phyloP scores from a whole-genome alignment of 2,329 filamentous ascomycete species.

The Lachnellula cervina region DNA sequence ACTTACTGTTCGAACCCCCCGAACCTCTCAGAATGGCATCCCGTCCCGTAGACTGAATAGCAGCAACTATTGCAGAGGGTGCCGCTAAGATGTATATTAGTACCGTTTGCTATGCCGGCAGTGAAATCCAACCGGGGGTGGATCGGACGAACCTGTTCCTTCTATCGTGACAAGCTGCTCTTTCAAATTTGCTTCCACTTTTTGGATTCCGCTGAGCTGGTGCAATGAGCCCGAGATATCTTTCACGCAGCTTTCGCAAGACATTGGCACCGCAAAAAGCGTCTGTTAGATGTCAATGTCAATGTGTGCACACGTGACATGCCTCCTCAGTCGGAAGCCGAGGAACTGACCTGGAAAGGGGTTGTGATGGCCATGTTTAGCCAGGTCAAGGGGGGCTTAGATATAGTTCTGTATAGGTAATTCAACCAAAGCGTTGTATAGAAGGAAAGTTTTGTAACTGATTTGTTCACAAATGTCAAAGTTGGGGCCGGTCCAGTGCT shows the following conservation, averaged over 20 bases:
- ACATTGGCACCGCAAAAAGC: conserved; percentile 90
- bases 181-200: conserved; percentile 75
- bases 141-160: conserved; percentile 61
- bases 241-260: conserved; percentile 83
- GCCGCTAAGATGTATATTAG: conserved; percentile 50
- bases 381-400: neutral
- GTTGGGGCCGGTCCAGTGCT: conserved; percentile 10
- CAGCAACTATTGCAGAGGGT: conserved; percentile 81
- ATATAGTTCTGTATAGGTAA: neutral
- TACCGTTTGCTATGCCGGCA: conserved; percentile 5
- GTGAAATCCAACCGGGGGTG: neutral
- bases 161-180: conserved; percentile 81
- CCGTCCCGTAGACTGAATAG: conserved; percentile 83
- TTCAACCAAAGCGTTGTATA: neutral
- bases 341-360: conserved; percentile 31
- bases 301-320: conserved; percentile 20
- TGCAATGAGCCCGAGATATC: conserved; percentile 76
- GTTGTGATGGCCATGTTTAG: conserved; percentile 30
- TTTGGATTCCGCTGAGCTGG: conserved; percentile 73
- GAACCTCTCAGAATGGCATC: conserved; percentile 93
- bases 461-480: conserved; percentile 1
- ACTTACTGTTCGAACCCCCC: conserved; percentile 76
- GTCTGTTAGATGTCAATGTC: conserved; percentile 51
- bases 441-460: neutral
- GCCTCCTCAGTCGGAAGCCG: neutral